These are phyloP conservation scores for Xylaria sp. DNA, from an alignment of 2,329 filamentous ascomycete genomes.

Conservation along the genomic window DNA sequence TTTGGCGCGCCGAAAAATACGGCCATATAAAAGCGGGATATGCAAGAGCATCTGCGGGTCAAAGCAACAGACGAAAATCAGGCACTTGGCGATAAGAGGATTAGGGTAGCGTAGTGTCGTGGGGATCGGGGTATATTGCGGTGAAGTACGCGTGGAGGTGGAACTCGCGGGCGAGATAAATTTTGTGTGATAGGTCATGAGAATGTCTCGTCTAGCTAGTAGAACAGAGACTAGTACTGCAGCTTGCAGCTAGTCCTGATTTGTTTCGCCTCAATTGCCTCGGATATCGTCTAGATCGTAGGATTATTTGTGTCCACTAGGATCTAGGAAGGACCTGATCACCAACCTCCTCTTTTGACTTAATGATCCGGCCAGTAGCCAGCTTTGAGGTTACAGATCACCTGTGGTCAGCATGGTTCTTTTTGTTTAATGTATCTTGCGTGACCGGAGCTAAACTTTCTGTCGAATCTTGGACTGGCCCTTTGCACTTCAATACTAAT, in stretches of 20 bases:
- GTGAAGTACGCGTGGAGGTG: slow-evolving; percentile 21
- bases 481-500: neutral
- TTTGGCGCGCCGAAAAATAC: slow-evolving; percentile 29
- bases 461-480: neutral
- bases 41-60: slow-evolving; percentile 16
- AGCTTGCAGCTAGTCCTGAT: slow-evolving; percentile 8
- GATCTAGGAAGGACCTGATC: neutral
- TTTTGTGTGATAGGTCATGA: slow-evolving; percentile 20
- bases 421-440: neutral
- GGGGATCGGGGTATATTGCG: slow-evolving; percentile 15
- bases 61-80: slow-evolving; percentile 13
- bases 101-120: slow-evolving; percentile 22
- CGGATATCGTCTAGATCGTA: slow-evolving; percentile 4
- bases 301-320: neutral
- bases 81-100: slow-evolving; percentile 19
- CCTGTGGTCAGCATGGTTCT: neutral
- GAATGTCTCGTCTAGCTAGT: slow-evolving; percentile 7
- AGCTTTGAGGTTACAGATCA: neutral
- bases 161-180: slow-evolving; percentile 10
- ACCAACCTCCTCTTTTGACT: slow-evolving; percentile 4
- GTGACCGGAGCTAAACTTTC: neutral
- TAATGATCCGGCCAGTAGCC: neutral
- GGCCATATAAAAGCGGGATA: slow-evolving; percentile 26
- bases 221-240: neutral
- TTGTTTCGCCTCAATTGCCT: slow-evolving; percentile 8